A percentile compares a stretch with the other conserved stretches of the same genome.
Conservation (phyloP, 2,329 filamentous ascomycete species). For the Diplodia corticola region DNA sequence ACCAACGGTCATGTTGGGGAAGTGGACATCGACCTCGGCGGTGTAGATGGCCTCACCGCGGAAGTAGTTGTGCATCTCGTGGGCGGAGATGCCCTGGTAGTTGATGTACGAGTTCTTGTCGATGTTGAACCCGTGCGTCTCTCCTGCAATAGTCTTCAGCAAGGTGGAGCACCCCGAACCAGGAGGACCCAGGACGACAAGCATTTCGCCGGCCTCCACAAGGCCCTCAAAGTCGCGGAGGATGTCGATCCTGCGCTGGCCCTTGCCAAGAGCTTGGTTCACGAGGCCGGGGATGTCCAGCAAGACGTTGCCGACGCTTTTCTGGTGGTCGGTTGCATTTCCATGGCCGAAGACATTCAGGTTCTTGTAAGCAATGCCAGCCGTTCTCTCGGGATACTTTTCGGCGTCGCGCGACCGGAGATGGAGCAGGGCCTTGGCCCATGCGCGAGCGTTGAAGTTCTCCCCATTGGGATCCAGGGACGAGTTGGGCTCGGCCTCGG, state of each 20-base stretch:
- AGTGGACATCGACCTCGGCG: slow-evolving; percentile 78
- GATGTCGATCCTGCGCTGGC: slow-evolving; percentile 58
- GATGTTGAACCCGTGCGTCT: slow-evolving; percentile 75
- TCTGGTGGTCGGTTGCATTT: slow-evolving; percentile 52
- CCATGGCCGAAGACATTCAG: slow-evolving; percentile 53
- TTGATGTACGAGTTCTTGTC: slow-evolving; percentile 72
- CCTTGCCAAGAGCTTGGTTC: slow-evolving; percentile 38
- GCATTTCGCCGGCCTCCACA: slow-evolving; percentile 68
- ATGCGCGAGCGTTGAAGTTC: slow-evolving; percentile 51
- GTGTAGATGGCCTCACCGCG: slow-evolving; percentile 84
- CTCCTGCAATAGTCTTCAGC: slow-evolving; percentile 77
- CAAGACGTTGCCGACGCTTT: slow-evolving; percentile 51
- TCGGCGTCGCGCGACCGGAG: slow-evolving; percentile 45
- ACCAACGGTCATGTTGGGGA: slow-evolving; percentile 71
- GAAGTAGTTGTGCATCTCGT: slow-evolving; percentile 73
- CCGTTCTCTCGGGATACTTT: slow-evolving; percentile 45
- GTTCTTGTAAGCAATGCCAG: slow-evolving; percentile 49
- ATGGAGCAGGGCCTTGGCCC: slow-evolving; percentile 53
- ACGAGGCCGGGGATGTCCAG: slow-evolving; percentile 43
- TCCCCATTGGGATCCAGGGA: slow-evolving; percentile 48
- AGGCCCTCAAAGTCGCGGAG: slow-evolving; percentile 66
- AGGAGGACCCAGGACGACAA: slow-evolving; percentile 70
- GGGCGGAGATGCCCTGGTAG: slow-evolving; percentile 70
- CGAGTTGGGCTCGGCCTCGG: slow-evolving; percentile 43
- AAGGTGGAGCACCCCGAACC: slow-evolving; percentile 73